Evolutionary conservation across 345 rosid genomes (phyloP).

Genomic region (Eutrema yunnanense): DNA sequence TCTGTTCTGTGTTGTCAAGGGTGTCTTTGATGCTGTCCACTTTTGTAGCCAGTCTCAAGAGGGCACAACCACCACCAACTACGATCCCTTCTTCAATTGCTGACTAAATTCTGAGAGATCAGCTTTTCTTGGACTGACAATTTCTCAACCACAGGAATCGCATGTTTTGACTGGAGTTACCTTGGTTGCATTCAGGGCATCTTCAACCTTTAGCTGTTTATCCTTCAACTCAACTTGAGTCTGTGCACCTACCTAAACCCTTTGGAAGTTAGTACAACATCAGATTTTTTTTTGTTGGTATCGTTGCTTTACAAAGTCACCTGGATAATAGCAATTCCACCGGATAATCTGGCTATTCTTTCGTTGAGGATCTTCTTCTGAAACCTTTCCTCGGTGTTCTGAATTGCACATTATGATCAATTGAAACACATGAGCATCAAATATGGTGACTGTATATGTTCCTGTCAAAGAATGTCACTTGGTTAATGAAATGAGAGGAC

Average conservation of each 20-base stretch:
- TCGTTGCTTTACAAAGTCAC: slow-evolving; percentile 34
- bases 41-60: slow-evolving; percentile 66
- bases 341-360: slow-evolving; percentile 80
- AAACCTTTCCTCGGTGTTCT: slow-evolving; percentile 67
- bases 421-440: slow-evolving; percentile 1
- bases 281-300: neutral
- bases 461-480: neutral
- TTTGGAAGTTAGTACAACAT: slow-evolving; percentile 13
- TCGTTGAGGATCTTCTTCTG: slow-evolving; percentile 78
- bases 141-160: neutral
- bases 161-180: slow-evolving; percentile 31
- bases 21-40: slow-evolving; percentile 56
- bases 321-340: slow-evolving; percentile 83
- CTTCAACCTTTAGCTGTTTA: slow-evolving; percentile 79
- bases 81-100: slow-evolving; percentile 95
- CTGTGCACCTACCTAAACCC: slow-evolving; percentile 78
- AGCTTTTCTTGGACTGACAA: slow-evolving; percentile 23
- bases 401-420: slow-evolving; percentile 15
- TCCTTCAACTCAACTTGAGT: slow-evolving; percentile 89
- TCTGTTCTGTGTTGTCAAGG: slow-evolving; percentile 77
- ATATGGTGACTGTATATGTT: neutral
- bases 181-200: slow-evolving; percentile 95
- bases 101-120: slow-evolving; percentile 45
- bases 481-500: neutral
- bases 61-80: slow-evolving; percentile 88